Evolutionary conservation across 768 basidiomycete genomes (phyloP).

Genomic region (Pluteus cervinus): DNA sequence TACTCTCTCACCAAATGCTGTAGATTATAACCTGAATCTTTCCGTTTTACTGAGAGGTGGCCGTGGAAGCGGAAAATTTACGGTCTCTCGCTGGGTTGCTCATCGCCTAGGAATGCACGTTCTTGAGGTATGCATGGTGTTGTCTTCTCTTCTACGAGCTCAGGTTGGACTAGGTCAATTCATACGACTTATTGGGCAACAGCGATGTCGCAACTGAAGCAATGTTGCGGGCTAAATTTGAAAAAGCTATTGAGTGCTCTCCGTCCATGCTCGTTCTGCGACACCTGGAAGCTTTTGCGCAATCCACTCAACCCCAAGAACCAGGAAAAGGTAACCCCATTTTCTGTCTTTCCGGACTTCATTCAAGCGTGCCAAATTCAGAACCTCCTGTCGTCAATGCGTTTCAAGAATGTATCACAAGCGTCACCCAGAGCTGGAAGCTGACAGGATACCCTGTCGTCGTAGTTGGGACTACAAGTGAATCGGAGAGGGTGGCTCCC

Average conservation of each 20-base stretch:
- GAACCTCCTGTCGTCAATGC: slow-evolving; percentile 52
- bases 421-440: slow-evolving; percentile 51
- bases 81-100: slow-evolving; percentile 49
- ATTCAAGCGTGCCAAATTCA: too few species aligned
- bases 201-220: slow-evolving; percentile 71
- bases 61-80: slow-evolving; percentile 78
- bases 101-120: slow-evolving; percentile 68
- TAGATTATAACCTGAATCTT: slow-evolving; percentile 57
- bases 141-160: neutral
- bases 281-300: slow-evolving; percentile 73
- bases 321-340: slow-evolving; percentile 50
- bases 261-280: slow-evolving; percentile 83
- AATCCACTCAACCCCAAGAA: slow-evolving; percentile 59
- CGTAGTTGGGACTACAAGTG: slow-evolving; percentile 67
- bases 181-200: slow-evolving; percentile 79
- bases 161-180: slow-evolving; percentile 58
- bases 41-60: slow-evolving; percentile 76
- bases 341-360: neutral
- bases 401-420: slow-evolving; percentile 57
- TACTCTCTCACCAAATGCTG: slow-evolving; percentile 48
- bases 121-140: slow-evolving; percentile 53
- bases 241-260: slow-evolving; percentile 69
- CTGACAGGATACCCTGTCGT: slow-evolving; percentile 66
- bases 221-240: slow-evolving; percentile 63
- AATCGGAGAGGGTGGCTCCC: slow-evolving; percentile 57